Evolutionary conservation across 176 grass and related monocot species (phyloP), one percentile per base, ranked within the genome.

Genomic region (Urochloa ruziziensis): DNA sequence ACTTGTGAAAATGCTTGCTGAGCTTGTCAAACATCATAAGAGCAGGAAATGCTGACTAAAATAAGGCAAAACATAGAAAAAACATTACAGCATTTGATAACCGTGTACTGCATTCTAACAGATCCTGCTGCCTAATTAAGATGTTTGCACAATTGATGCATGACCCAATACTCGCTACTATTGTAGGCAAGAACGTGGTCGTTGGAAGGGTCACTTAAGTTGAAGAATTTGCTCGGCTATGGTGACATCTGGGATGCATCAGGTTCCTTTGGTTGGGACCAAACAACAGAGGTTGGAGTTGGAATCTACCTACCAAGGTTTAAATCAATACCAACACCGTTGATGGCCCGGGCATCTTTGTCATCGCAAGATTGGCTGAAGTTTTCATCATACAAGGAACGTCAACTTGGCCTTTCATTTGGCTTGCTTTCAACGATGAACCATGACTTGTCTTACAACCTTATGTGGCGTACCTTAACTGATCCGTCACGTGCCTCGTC

Each of bases 241-340:
- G 95, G 88, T 42, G 95, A 94, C 74, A 94, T 97, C 74, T 97
- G 90, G 90, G 88, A 97, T 86, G 90, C 91, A 87, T 97, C 92
- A 63, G 85, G 84, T 57, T 87, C 86, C 65, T 97, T 91, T 57
- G 78, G 89, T 62, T 94, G 83, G 88, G 92, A 94, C 74, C 92
- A 92, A 72, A 74, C 77, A 74, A 80, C 92, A 81, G 90, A 94
- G 78, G 77, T 94, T 82, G 89, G 92, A 46, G 61, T 80, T 59
- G 94, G 94, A 79, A 66, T 94, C 59, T 90, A 78, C 34, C 67
- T 97, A 10, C 94, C 94, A 52, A 87, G 88, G 86, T 92, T 92
- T 61, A 97, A 94, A 85, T 77, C 87, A 74, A 85, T 92, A 68
- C 82, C 94, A 74, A 92, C 94, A 74, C 94, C 92, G 7, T 75